Conservation (phyloP, 2,329 filamentous ascomycete species). For the Exophiala dermatitidis region DNA sequence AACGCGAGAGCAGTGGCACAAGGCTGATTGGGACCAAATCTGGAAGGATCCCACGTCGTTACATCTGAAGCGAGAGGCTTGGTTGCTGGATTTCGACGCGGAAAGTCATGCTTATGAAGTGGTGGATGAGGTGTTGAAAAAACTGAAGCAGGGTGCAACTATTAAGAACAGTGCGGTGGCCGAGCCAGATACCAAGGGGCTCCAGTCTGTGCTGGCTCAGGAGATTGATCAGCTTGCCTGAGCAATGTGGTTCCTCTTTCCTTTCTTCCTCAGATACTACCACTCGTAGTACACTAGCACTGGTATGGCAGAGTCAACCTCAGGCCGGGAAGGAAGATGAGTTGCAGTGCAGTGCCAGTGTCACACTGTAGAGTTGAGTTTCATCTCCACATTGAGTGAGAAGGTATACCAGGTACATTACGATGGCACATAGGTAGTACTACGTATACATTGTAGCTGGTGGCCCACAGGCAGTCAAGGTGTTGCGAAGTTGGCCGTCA, state of each 20-base stretch:
- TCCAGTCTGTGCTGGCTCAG: constrained; percentile 5
- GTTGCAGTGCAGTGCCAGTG: no score
- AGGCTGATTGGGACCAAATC: constrained; percentile 34
- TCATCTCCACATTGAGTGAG: no score
- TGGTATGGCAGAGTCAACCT: no score
- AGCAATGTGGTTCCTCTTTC: not conserved
- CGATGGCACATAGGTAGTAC: no score
- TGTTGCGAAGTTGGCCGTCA: no score
- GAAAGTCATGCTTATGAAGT: constrained; percentile 27
- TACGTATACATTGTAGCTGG: no score
- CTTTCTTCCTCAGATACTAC: no score
- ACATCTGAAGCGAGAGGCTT: constrained; percentile 24
- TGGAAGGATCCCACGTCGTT: constrained; percentile 32
- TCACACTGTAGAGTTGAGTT: no score
- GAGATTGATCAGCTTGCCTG: constrained; percentile 19
- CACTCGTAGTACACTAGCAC: no score
- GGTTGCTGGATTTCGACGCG: constrained; percentile 27
- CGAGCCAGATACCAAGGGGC: constrained; percentile 8
- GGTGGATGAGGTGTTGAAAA: constrained; percentile 23
- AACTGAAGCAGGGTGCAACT: constrained; percentile 13
- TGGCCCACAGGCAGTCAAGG: no score
- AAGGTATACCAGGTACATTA: no score
- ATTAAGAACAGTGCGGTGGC: constrained; percentile 6
- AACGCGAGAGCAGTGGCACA: constrained; percentile 28
- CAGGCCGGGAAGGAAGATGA: no score